These are phyloP conservation scores for Sporisorium graminicola DNA, from an alignment of 1,284 basidiomycete genomes.

Conservation along the genomic window DNA sequence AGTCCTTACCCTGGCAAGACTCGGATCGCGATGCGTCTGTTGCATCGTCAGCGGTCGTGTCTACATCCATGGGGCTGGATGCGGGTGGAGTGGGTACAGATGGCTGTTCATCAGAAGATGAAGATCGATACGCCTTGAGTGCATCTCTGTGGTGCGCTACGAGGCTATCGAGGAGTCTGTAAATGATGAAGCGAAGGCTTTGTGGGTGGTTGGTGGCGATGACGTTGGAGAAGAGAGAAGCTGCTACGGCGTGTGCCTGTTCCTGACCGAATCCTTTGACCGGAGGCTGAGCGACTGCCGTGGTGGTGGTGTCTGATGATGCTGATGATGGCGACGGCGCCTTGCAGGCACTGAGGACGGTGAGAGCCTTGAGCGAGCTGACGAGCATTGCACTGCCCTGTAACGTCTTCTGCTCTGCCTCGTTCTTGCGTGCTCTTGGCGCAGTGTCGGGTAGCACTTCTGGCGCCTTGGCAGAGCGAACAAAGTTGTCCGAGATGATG, in stretches of 20 bases:
- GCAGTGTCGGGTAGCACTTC: constrained; percentile 57
- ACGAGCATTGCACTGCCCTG: constrained; percentile 62
- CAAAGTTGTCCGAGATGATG: constrained; percentile 55
- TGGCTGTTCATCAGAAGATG: constrained; percentile 3
- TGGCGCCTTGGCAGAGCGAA: constrained; percentile 46
- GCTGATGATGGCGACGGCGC: constrained; percentile 10
- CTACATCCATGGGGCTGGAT: constrained; percentile 24
- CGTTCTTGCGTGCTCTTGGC: constrained; percentile 36
- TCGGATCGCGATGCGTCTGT: constrained; percentile 18
- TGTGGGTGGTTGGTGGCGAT: constrained; percentile 86
- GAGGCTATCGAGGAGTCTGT: constrained; percentile 83
- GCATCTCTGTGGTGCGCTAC: constrained; percentile 77
- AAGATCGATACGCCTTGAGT: constrained; percentile 22
- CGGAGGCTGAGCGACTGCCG: constrained; percentile 7
- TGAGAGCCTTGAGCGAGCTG: constrained; percentile 76
- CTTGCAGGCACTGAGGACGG: constrained; percentile 72
- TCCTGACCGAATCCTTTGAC: constrained; percentile 78
- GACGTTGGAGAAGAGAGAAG: constrained; percentile 80
- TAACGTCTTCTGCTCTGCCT: constrained; percentile 54
- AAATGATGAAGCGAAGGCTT: constrained; percentile 84
- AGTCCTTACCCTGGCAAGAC: constrained; percentile 73
- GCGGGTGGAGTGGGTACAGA: not conserved
- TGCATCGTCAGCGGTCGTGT: constrained; percentile 10
- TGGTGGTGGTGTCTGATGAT: not conserved
- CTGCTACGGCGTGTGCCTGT: constrained; percentile 78